A percentile compares a stretch with the other conserved stretches of the same genome.
These are phyloP conservation scores for Crepidotus variabilis DNA, from an alignment of 768 basidiomycete genomes.

Conservation along the genomic window DNA sequence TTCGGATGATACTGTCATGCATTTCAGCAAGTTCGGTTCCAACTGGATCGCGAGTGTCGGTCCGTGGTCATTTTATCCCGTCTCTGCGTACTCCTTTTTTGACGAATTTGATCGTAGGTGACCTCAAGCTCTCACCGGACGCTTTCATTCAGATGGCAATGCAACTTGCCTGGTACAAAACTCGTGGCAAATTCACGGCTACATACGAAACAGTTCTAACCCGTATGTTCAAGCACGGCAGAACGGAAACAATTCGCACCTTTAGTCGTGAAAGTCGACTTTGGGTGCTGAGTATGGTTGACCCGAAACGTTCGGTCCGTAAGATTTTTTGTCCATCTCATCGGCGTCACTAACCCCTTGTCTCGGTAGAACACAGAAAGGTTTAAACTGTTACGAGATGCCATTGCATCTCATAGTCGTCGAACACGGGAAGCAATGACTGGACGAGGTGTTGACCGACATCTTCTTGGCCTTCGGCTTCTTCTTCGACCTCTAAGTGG, in stretches of 20 bases:
- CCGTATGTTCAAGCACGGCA: constrained; percentile 78
- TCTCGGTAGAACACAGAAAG: constrained; percentile 29
- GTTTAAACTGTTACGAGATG: constrained; percentile 55
- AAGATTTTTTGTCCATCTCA: neutral
- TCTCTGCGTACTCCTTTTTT: neutral
- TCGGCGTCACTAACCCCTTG: constrained; percentile 5
- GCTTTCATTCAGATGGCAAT: constrained; percentile 89
- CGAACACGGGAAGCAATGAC: constrained; percentile 76
- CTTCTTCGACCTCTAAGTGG: constrained; percentile 53
- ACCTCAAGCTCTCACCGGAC: constrained; percentile 59
- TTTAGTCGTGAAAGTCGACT: constrained; percentile 68
- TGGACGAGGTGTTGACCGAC: constrained; percentile 85
- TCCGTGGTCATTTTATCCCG: constrained; percentile 29
- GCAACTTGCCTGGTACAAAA: constrained; percentile 87
- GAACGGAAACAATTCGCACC: constrained; percentile 87
- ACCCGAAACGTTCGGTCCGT: constrained; percentile 46
- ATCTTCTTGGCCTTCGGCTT: constrained; percentile 79
- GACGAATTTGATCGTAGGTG: neutral
- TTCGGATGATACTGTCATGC: constrained; percentile 81
- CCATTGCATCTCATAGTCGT: constrained; percentile 64
- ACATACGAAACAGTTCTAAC: constrained; percentile 94
- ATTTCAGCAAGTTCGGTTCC: constrained; percentile 79
- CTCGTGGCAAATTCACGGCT: constrained; percentile 73
- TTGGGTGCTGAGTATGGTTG: constrained; percentile 75
- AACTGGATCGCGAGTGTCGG: constrained; percentile 82